Evolutionary conservation across 306 rosid species (phyloP), one percentile per base, ranked within the genome.

Genomic region (Lathyrus sativus): DNA sequence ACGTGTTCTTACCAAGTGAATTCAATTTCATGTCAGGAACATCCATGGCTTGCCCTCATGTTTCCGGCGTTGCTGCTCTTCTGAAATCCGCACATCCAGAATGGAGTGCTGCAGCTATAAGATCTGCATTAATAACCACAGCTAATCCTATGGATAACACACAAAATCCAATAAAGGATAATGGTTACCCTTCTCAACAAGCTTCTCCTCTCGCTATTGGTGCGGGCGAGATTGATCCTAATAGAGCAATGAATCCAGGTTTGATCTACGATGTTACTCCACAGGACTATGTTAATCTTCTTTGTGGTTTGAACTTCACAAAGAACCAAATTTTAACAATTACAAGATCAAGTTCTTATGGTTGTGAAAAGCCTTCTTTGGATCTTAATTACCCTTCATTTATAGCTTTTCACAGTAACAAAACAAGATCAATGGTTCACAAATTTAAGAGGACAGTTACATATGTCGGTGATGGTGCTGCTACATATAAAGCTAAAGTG

Each of bases 341-440:
- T 44, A 80, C 84, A 9, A 75, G 85, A 51, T 79, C 82, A 42
- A 7, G 6, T 1, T 65, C 72, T 19, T 83, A 81, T 10, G 59
- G 42, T 2, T 84, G 83, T 61, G 75, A 68, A 8, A 65, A 68
- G n/a, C 76, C 86, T n/a, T 79, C 81, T 2, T 55, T 53, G 11
- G 85, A 82, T 73, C 72, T 80, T 29, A 84, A 86, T 38, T 74
- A 81, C 46, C 91, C 91, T 17, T 84, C 89, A 1, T 81, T 86
- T 67, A 64, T 84, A 7, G 68, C 59, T 3, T 56, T 69, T 4
- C 74, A 69, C 15, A 51, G 35, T 1, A 65, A 48, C 26, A 12
- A 65, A 43, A 68, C 66, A 37, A 42, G 31, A 10, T 49, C 44
- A 12, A 19, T 17, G 6, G 65, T 62, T 1, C 56, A 59, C 0